A percentile compares a stretch with the other conserved stretches of the same genome.
Evolutionary conservation across 164 flowering plant genomes (phyloP).

Genomic region (Brasenia schreberi): DNA sequence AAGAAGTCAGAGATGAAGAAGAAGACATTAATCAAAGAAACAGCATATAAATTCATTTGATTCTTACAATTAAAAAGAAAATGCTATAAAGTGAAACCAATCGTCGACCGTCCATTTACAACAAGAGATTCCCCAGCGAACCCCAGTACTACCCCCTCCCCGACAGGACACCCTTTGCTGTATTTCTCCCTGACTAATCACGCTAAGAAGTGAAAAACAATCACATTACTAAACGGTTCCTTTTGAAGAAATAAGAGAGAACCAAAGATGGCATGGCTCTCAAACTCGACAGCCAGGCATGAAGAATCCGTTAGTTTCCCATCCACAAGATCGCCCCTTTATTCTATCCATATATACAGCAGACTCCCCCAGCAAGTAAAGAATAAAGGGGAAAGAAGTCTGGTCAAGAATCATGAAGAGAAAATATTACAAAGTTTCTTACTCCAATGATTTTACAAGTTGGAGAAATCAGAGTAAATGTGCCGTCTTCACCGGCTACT

Average conservation of each 20-base stretch:
- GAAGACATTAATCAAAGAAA: not conserved
- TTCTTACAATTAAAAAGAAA: not conserved
- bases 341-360: not conserved
- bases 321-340: not conserved
- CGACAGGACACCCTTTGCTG: not conserved
- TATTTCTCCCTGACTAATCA: not conserved
- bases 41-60: not conserved
- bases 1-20: too few species aligned
- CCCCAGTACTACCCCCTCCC: not conserved
- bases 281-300: not conserved
- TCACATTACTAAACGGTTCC: not conserved
- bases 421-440: slow-evolving; percentile 1
- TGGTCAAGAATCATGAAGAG: slow-evolving; percentile 23
- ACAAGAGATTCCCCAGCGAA: not conserved
- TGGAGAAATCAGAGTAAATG: slow-evolving; percentile 13
- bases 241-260: not conserved
- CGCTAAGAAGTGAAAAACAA: not conserved
- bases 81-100: too few species aligned
- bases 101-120: not conserved
- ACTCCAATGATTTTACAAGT: not conserved
- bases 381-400: slow-evolving; percentile 3
- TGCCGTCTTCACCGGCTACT: slow-evolving; percentile 37
- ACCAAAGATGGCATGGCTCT: not conserved
- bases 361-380: slow-evolving; percentile 14
- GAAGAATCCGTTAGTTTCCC: not conserved